Percentiles rank a stretch among this genome's conserved stretches.
Evolutionary conservation across 495 filamentous ascomycete genomes (phyloP).

Genomic region (Penicillium coprophilum): DNA sequence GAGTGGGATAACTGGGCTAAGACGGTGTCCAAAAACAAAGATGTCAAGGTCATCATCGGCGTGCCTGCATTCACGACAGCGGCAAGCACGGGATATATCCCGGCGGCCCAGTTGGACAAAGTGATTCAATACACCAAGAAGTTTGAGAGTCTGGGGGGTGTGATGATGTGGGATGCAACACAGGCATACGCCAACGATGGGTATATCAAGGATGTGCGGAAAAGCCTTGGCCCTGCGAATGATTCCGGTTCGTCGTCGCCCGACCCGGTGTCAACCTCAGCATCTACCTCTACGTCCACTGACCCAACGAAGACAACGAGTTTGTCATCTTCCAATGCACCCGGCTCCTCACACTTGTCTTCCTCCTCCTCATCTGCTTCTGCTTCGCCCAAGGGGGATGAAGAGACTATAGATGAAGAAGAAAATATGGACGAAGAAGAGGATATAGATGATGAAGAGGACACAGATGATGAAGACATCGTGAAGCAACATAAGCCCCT

Average conservation of each 20-base stretch:
- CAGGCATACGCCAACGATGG: slow-evolving; percentile 60
- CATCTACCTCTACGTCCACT: slow-evolving; percentile 33
- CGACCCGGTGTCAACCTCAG: slow-evolving; percentile 31
- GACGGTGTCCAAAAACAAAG: slow-evolving; percentile 55
- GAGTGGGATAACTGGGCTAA: slow-evolving; percentile 74
- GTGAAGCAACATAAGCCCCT: too few relatives aligned
- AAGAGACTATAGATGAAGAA: slow-evolving; percentile 3
- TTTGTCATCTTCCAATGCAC: slow-evolving; percentile 29
- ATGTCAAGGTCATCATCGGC: slow-evolving; percentile 66
- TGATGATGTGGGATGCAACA: slow-evolving; percentile 72
- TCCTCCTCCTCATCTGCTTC: slow-evolving; percentile 33
- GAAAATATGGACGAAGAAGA: too few relatives aligned
- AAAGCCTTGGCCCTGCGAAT: slow-evolving; percentile 24
- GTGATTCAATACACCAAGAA: slow-evolving; percentile 53
- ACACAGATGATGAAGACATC: too few relatives aligned
- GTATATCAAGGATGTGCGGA: slow-evolving; percentile 49
- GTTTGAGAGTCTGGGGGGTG: slow-evolving; percentile 63
- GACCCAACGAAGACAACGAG: slow-evolving; percentile 26
- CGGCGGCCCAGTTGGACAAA: slow-evolving; percentile 40
- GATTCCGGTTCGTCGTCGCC: slow-evolving; percentile 36
- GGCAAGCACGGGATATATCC: slow-evolving; percentile 59
- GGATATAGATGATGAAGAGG: too few relatives aligned
- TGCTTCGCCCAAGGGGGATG: slow-evolving; percentile 27
- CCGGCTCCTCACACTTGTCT: slow-evolving; percentile 31
- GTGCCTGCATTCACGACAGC: slow-evolving; percentile 59